Conservation (phyloP, 2,329 filamentous ascomycete species). For the Aspergillus amoenus region DNA sequence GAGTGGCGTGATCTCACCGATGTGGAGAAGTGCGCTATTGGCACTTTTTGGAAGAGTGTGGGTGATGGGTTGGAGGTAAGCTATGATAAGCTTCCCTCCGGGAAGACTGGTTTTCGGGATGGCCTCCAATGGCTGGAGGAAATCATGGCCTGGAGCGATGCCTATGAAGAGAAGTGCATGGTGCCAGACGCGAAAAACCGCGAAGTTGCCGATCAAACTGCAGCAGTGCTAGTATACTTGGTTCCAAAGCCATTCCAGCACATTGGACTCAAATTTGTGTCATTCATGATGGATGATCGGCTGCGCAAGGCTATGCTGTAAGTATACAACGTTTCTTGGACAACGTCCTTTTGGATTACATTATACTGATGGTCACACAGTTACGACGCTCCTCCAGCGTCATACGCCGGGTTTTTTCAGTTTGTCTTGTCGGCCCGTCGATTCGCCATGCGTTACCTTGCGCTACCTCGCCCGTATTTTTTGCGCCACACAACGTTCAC, state of each 20-base stretch:
- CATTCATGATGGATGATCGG: conserved; percentile 63
- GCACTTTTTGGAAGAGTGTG: conserved; percentile 68
- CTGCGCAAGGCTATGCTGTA: conserved; percentile 66
- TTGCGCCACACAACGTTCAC: conserved; percentile 40
- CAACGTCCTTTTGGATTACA: not conserved
- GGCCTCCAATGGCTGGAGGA: conserved; percentile 56
- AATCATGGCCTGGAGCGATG: conserved; percentile 49
- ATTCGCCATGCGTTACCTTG: conserved; percentile 57
- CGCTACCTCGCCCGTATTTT: conserved; percentile 56
- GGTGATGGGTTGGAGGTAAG: conserved; percentile 69
- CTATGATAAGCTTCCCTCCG: conserved; percentile 47
- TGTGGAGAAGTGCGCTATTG: conserved; percentile 67
- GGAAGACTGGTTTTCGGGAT: conserved; percentile 44
- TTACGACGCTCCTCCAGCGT: conserved; percentile 40
- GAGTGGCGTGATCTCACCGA: conserved; percentile 70
- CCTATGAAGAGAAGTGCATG: conserved; percentile 63
- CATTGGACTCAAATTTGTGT: conserved; percentile 52
- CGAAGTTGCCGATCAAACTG: conserved; percentile 58
- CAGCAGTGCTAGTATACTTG: conserved; percentile 60
- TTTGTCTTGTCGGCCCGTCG: conserved; percentile 53
- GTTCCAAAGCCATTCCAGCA: conserved; percentile 49
- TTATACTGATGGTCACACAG: conserved; percentile 21
- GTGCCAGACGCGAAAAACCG: conserved; percentile 52
- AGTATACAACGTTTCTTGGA: conserved; percentile 20
- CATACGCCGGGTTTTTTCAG: conserved; percentile 43